These are phyloP conservation scores for Macrolepiota dolichaula DNA, from an alignment of 768 basidiomycete species.

Conservation along the genomic window DNA sequence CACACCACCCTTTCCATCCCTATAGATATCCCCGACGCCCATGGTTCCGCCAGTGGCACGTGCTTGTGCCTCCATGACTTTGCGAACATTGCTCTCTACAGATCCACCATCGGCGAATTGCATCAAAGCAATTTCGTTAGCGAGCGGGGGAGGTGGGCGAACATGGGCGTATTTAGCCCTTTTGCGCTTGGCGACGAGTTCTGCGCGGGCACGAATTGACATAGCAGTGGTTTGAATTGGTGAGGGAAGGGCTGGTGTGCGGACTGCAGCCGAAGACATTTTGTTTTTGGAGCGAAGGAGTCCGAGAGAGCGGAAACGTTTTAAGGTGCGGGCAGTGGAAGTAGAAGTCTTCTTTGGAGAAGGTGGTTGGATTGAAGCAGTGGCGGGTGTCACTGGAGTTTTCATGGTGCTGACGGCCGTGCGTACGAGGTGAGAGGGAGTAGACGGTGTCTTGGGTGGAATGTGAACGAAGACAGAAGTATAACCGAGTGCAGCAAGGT, in stretches of 20 bases:
- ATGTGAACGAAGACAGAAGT: slow-evolving; percentile 62
- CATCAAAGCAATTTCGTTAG: slow-evolving; percentile 65
- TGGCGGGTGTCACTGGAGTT: slow-evolving; percentile 2
- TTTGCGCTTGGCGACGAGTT: slow-evolving; percentile 41
- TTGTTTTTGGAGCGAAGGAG: slow-evolving; percentile 12
- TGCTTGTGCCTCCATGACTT: slow-evolving; percentile 54
- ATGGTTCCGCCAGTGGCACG: slow-evolving; percentile 31
- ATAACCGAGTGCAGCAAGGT: slow-evolving; percentile 63
- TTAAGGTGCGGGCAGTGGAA: slow-evolving; percentile 11
- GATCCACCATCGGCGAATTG: slow-evolving; percentile 67
- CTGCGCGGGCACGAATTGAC: slow-evolving; percentile 2
- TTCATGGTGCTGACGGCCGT: slow-evolving; percentile 12
- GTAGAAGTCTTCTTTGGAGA: slow-evolving; percentile 15
- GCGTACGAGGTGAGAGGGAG: slow-evolving; percentile 32
- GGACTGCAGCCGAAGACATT: background rate
- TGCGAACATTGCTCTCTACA: slow-evolving; percentile 50
- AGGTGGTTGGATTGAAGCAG: slow-evolving; percentile 14
- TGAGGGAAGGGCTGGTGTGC: slow-evolving; percentile 12
- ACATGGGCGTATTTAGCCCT: slow-evolving; percentile 46
- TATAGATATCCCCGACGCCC: slow-evolving; percentile 50
- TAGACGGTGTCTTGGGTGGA: slow-evolving; percentile 43
- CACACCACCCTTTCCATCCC: slow-evolving; percentile 57
- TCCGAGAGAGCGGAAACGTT: slow-evolving; percentile 15
- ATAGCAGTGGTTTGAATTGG: slow-evolving; percentile 15
- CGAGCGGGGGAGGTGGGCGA: slow-evolving; percentile 48